phyloP scores from a whole-genome alignment of 345 rosid genomes.

The Cardamine chenopodiifolia region DNA sequence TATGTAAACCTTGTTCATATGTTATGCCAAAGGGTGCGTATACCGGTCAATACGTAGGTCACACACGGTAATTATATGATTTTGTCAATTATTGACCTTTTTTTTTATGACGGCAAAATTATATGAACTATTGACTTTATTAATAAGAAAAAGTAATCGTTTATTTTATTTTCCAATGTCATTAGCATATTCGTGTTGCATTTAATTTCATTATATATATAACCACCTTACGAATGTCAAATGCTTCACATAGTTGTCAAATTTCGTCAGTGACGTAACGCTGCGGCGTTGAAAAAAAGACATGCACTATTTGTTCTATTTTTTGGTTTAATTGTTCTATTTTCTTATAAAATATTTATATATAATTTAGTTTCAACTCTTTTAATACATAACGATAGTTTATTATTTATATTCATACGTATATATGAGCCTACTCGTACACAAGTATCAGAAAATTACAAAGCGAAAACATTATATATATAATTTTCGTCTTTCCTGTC shows the following conservation, averaged over 20 bases:
- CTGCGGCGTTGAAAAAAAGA: constrained; percentile 40
- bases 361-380: background rate
- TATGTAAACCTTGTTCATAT: constrained; percentile 32
- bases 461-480: constrained; percentile 1
- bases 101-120: too few species aligned
- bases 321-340: background rate
- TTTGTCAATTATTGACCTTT: constrained; percentile 42
- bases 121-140: constrained; percentile 38
- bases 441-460: background rate
- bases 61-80: constrained; percentile 39
- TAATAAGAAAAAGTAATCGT: constrained; percentile 7
- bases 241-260: constrained; percentile 39
- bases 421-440: background rate
- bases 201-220: constrained; percentile 13
- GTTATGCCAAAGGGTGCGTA: constrained; percentile 38
- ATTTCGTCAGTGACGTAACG: constrained; percentile 33
- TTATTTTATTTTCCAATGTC: background rate
- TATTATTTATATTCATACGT: background rate
- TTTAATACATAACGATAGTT: background rate
- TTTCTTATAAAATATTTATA: background rate
- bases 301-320: constrained; percentile 11
- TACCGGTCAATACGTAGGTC: constrained; percentile 36
- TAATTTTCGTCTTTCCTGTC: constrained; percentile 33
- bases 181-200: constrained; percentile 14
- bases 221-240: constrained; percentile 30